Evolutionary conservation across 148 eudicot species (phyloP), one percentile per base, ranked within the genome.

Genomic region (Rhododendron simsii): DNA sequence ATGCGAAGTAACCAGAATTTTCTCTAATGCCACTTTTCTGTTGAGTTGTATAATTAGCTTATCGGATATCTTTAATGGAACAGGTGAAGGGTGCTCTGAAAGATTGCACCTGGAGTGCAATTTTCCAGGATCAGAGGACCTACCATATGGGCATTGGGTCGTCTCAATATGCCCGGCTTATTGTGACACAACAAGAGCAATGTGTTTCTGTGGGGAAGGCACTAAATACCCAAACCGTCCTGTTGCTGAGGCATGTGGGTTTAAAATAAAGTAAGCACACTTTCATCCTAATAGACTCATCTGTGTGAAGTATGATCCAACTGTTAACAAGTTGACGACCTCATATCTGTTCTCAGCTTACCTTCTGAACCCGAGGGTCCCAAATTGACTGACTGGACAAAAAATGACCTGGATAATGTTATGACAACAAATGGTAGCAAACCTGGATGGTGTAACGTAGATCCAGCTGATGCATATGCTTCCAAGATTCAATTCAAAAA

Each of bases 181-280:
- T 85, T 95, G 98, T 88, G 98, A 95, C 89, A 93, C 93, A 80
- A 91, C 96, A n/a, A 89, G 95, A 93, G 96, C 99, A 53, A 91
- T 96, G 95, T 95, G 99, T 91, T 96, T 96, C 86, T 96, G 99
- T 89, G 99, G 99, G 73, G 92, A 94, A 92, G 96, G 94, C 76
- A 93, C 99, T 86, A 94, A 94, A 69, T 96, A 95, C 90, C 99
- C 99, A 35, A 90, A 92, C 84, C 99, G 99, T 39, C 99, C 99
- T 45, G 93, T 90, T 83, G 90, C 98, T 63, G 99, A 96, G 91
- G 86, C 94, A 37, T 96, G 99, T 87, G 99, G 99, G 33, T 96
- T 96, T 88, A 85, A 87, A 89, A 55, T 91, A 80, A 91, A 89
- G 99, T 95, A 94, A 88, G 94, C 74, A 55, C 84, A 82, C 48